Conservation (phyloP, 176 grass and related monocot genomes). For the Musa schizocarpa region DNA sequence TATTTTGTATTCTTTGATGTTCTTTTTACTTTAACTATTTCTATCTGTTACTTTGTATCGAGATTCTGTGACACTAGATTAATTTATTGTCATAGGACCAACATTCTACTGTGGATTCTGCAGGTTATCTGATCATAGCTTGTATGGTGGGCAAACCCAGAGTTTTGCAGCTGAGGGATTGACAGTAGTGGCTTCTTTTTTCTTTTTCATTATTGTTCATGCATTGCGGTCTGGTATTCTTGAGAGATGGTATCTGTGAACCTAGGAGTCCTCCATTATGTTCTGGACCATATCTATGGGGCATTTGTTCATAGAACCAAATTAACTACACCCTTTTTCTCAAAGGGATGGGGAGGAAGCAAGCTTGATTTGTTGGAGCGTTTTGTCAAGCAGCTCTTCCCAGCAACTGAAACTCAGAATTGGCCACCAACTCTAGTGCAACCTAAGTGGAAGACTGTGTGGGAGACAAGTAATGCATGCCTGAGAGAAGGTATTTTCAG, state of each 20-base stretch:
- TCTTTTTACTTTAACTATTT: not conserved
- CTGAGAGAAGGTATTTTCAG: constrained; percentile 69
- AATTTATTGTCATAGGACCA: not conserved
- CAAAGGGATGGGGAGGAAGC: constrained; percentile 75
- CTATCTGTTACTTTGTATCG: not conserved
- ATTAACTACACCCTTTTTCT: constrained; percentile 88
- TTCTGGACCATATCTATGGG: constrained; percentile 84
- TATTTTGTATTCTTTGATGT: not conserved
- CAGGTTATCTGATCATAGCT: not conserved
- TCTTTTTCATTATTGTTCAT: not conserved
- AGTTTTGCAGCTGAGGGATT: not conserved
- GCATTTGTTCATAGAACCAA: constrained; percentile 66
- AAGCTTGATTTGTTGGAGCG: constrained; percentile 75
- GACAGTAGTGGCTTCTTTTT: not conserved
- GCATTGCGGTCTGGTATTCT: not conserved
- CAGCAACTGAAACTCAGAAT: constrained; percentile 35
- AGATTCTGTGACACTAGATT: not conserved
- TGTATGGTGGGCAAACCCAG: not conserved
- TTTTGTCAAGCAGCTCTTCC: constrained; percentile 83
- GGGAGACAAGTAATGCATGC: constrained; percentile 73
- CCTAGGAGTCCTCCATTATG: constrained; percentile 62
- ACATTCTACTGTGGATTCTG: not conserved
- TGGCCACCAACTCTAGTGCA: constrained; percentile 62
- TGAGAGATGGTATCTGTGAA: constrained; percentile 77
- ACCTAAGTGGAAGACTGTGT: constrained; percentile 72